Base-by-base conservation (phyloP, 345 rosid genomes). In the Brassica cretica region DNA sequence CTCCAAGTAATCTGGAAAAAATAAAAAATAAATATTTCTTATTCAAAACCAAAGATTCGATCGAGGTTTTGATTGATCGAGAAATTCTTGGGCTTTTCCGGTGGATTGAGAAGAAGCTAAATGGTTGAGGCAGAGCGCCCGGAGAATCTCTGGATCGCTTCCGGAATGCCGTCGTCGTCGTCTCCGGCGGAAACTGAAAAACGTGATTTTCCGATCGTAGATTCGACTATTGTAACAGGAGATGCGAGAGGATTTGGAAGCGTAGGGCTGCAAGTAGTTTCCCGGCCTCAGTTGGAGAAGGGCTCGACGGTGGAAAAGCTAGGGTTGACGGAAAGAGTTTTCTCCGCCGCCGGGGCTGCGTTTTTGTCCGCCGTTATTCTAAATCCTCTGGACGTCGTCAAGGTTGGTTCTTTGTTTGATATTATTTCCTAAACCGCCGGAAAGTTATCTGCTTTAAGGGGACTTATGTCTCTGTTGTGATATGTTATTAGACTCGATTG, bases 261-360 rank as follows among this genome's bases (percentile, higher is more conserved):
- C 41, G 15, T 75, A 2, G 59, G 44, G 16, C 1, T 64, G 58
- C 79, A 67, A 5, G 25, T 66, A 71, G 72, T 66, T 75, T 71
- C 80, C 32, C 79, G 56, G 75, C 67, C 68, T 39, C 75, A 51
- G 53, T 18, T 60, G 12, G 75, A 76, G 7, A 75, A 41, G 46
- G 79, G 27, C n/a, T 44, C 77, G 21, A 41, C 85, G 37, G 89
- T 83, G n/a, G 58, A 10, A 6, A 85, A 86, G 10, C 72, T 93
- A 63, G 98, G 97, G 37, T 21, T 91, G 7, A 85, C 70, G 12
- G 98, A 83, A 86, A 88, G 96, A 70, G 92, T 90, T 75, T 74
- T 87, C 61, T 91, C 98, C 1, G 99, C 97, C 8, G 98, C 98
- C 3, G 99, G 99, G 2, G 99, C 98, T 1, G 96, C 99, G 7